Percentiles rank a stretch among this genome's conserved stretches.
These are phyloP conservation scores for Citrullus mucosospermus DNA, from an alignment of 306 rosid species.

Conservation along the genomic window DNA sequence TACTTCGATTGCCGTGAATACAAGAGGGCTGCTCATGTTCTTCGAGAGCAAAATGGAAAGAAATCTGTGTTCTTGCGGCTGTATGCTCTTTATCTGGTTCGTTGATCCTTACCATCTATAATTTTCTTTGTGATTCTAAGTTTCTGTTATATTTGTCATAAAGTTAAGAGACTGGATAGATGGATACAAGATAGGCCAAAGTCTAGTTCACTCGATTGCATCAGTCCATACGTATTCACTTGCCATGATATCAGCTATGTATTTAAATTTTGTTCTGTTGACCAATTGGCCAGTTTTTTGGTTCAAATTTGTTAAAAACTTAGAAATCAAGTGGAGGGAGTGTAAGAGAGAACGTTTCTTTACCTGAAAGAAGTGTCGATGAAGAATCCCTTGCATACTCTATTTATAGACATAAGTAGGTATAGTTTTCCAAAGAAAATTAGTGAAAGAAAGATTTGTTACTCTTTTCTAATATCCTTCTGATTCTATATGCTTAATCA, in stretches of 20 bases:
- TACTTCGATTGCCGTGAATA: slow-evolving; percentile 86
- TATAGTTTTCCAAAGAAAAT: not conserved
- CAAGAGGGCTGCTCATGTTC: slow-evolving; percentile 78
- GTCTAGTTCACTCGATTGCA: not conserved
- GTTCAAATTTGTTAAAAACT: not conserved
- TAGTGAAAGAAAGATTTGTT: not conserved
- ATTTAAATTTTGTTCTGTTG: not conserved
- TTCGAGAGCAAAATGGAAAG: slow-evolving; percentile 65
- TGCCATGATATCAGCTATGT: not conserved
- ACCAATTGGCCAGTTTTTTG: not conserved
- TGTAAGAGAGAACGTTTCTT: not conserved
- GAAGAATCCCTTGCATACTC: not conserved
- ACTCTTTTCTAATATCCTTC: not conserved
- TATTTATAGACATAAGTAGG: not conserved
- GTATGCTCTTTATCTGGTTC: slow-evolving; percentile 72
- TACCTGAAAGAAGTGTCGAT: not conserved
- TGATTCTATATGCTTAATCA: not conserved
- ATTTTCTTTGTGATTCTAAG: not conserved
- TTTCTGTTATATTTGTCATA: not conserved
- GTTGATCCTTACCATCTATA: slow-evolving; percentile 9
- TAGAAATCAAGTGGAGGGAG: not conserved
- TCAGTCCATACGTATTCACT: not conserved
- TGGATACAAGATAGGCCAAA: not conserved
- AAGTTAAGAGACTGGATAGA: not conserved
- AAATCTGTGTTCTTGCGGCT: slow-evolving; percentile 71